Conservation (phyloP, 2,329 filamentous ascomycete species). For the Talaromyces sp. region DNA sequence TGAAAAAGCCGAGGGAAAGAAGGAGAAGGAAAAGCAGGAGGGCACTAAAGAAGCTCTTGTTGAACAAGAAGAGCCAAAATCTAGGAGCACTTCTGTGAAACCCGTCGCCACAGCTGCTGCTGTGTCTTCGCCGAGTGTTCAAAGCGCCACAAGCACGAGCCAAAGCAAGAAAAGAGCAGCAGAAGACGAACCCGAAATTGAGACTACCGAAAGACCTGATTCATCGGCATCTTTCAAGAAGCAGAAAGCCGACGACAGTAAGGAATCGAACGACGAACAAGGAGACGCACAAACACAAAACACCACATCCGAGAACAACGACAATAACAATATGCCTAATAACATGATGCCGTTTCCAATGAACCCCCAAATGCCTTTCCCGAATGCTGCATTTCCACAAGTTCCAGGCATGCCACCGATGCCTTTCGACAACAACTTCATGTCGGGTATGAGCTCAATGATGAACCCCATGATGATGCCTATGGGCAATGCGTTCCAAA, state of each 20-base stretch:
- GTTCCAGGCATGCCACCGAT: constrained; percentile 33
- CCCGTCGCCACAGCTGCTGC: constrained; percentile 25
- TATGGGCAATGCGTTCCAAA: constrained; percentile 32
- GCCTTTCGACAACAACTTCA: constrained; percentile 37
- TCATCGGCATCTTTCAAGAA: constrained; percentile 41
- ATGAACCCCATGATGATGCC: constrained; percentile 45
- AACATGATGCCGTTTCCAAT: constrained; percentile 29
- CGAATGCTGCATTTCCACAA: constrained; percentile 34
- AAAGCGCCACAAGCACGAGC: constrained; percentile 33
- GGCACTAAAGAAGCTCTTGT: constrained; percentile 28
- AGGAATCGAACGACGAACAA: constrained; percentile 6
- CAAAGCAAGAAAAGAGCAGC: constrained; percentile 77
- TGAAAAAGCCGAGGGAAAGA: constrained; percentile 49
- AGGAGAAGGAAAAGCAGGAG: constrained; percentile 42
- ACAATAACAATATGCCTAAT: constrained; percentile 23
- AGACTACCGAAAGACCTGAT: constrained; percentile 51
- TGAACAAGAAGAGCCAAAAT: constrained; percentile 19
- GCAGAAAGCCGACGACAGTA: constrained; percentile 44
- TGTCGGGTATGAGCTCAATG: constrained; percentile 32
- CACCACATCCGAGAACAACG: constrained; percentile 16
- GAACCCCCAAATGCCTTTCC: constrained; percentile 39
- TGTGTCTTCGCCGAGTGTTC: constrained; percentile 32
- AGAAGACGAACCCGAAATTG: constrained; percentile 61
- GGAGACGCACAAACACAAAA: constrained; percentile 1
- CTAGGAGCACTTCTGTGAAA: constrained; percentile 18